Base-by-base conservation (phyloP, 108 stramenopile genomes). In the Skeletonema menzelii region DNA sequence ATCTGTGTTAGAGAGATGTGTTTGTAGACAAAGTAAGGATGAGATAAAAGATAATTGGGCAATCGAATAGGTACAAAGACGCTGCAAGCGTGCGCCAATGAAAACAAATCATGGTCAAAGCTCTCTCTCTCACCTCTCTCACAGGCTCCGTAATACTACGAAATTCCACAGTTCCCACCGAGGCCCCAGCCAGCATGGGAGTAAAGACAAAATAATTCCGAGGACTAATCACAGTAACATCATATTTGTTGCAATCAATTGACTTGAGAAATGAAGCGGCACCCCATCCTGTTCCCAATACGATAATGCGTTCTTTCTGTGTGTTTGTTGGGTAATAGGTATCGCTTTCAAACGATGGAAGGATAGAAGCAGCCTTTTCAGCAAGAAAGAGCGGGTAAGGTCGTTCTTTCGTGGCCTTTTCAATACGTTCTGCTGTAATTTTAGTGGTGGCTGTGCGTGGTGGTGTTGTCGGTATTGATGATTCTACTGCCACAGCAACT, bases 161-260 rank as follows among this genome's bases (percentile, higher is more conserved):
- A 82, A 79, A 97, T 46, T 98, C 97, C 30, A 98, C 97, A 0
- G 96, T 96, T 5, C 98, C 98, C 27, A 95, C 97, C 46, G 86
- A 85, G 10, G 95, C 89, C 19, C 95, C 96, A n/a, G 97, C 97
- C 28, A 98, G 79, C 97, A 98, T 97, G 60, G 97, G 97, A 0
- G 97, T 98, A 72, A 97, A 97, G 8, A 97, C 80, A 66, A 98
- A 97, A 71, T 93, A 94, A 63, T 98, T 96, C 26, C 97, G 67
- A 1, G 97, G 97, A 38, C 91, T 91, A 20, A 98, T 84, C 19
- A 96, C 88, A 0, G 89, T 93, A 10, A 98, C 95, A 69, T 98
- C 95, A 59, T 90, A 95, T 65, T 87, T 73, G 55, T 64, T n/a
- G 4, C 87, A 72, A 63, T 96, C 92, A 58, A 97, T 88, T 14